Percentiles rank a stretch among this genome's conserved stretches.
Evolutionary conservation across 352 stramenopile genomes (phyloP).

Genomic region (Globisporangium mamillatum): DNA sequence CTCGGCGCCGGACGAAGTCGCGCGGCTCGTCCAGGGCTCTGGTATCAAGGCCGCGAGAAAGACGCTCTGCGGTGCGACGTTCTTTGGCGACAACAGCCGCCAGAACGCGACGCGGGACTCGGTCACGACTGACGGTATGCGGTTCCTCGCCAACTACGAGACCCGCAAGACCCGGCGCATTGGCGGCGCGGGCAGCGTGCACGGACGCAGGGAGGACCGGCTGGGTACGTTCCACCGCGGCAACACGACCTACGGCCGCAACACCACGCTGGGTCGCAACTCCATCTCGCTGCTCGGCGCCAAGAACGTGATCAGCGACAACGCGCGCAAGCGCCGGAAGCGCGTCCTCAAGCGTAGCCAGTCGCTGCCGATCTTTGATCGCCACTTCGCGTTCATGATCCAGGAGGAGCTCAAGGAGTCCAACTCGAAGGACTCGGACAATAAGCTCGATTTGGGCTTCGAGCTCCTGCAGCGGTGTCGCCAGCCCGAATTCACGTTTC

Average conservation of each 20-base stretch:
- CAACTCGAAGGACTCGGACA: slow-evolving; percentile 54
- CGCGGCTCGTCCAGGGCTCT: slow-evolving; percentile 8
- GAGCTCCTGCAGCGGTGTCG: slow-evolving; percentile 49
- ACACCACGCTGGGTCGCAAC: slow-evolving; percentile 11
- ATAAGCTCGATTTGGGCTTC: slow-evolving; percentile 53
- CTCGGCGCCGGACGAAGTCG: background rate
- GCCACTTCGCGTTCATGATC: slow-evolving; percentile 57
- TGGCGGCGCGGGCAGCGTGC: slow-evolving; percentile 6
- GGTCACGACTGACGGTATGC: slow-evolving; percentile 56
- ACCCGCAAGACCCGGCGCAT: slow-evolving; percentile 22
- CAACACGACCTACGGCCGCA: slow-evolving; percentile 15
- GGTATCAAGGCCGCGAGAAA: slow-evolving; percentile 29
- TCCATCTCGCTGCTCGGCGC: slow-evolving; percentile 15
- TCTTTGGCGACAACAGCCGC: slow-evolving; percentile 21
- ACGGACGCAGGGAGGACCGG: background rate
- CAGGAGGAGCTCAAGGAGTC: slow-evolving; percentile 52
- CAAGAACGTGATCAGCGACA: slow-evolving; percentile 19
- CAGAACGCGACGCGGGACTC: slow-evolving; percentile 26
- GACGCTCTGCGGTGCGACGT: slow-evolving; percentile 36
- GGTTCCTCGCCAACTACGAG: slow-evolving; percentile 58
- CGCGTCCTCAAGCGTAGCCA: slow-evolving; percentile 58
- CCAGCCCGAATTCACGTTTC: slow-evolving; percentile 52
- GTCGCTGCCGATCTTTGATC: slow-evolving; percentile 61
- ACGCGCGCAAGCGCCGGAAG: slow-evolving; percentile 21
- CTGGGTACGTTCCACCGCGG: slow-evolving; percentile 13